These are phyloP conservation scores for Sphenostylis stenocarpa DNA, from an alignment of 306 rosid species.

Conservation along the genomic window DNA sequence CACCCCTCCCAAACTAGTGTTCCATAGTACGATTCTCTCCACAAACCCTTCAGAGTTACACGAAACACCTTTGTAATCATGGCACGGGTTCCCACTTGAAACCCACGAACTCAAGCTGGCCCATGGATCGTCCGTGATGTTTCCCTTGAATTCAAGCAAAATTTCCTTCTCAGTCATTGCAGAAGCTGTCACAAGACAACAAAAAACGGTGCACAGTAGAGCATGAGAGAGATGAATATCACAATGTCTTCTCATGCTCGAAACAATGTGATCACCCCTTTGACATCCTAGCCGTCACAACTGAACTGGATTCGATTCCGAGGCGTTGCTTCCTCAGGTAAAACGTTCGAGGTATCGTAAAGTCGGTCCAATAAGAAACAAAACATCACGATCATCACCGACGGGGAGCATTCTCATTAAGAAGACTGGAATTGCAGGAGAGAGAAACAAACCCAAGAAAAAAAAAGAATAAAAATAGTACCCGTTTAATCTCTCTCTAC, in stretches of 20 bases:
- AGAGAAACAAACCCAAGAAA: neutral
- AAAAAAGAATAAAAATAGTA: slow-evolving; percentile 28
- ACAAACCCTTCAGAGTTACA: slow-evolving; percentile 79
- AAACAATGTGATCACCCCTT: slow-evolving; percentile 56
- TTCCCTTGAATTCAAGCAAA: slow-evolving; percentile 88
- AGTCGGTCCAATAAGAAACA: slow-evolving; percentile 38
- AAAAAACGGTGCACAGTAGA: slow-evolving; percentile 54
- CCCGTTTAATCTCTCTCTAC: slow-evolving; percentile 19
- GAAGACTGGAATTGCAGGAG: slow-evolving; percentile 34
- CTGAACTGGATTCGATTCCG: slow-evolving; percentile 38
- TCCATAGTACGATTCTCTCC: slow-evolving; percentile 85
- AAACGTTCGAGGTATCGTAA: slow-evolving; percentile 23
- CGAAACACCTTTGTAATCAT: slow-evolving; percentile 57
- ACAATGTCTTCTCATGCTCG: slow-evolving; percentile 83
- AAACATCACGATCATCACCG: slow-evolving; percentile 38
- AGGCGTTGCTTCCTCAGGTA: slow-evolving; percentile 34
- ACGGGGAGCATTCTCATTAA: slow-evolving; percentile 42
- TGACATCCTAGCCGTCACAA: slow-evolving; percentile 57
- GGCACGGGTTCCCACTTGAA: slow-evolving; percentile 68
- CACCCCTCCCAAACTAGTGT: slow-evolving; percentile 76
- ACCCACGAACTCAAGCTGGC: slow-evolving; percentile 67
- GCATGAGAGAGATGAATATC: slow-evolving; percentile 68
- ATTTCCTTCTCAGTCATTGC: slow-evolving; percentile 70
- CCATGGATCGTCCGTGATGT: slow-evolving; percentile 69
- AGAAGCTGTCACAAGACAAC: slow-evolving; percentile 45